Conservation (phyloP, 73 alveolate genomes). For the Durusdinium trenchii region DNA sequence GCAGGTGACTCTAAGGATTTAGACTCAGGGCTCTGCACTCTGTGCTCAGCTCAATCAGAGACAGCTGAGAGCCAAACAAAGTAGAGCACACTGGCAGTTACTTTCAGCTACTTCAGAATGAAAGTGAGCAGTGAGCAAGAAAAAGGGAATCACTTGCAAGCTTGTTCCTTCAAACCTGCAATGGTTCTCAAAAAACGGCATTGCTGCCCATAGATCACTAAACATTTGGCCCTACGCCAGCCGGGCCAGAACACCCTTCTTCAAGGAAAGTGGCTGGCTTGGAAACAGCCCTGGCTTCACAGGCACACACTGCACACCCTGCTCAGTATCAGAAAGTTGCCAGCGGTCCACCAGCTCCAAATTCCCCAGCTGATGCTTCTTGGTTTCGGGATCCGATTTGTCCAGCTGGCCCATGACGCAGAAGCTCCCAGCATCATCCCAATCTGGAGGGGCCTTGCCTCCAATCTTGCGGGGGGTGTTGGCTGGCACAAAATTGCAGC, state of each 20-base stretch:
- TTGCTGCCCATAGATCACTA: too few relatives aligned
- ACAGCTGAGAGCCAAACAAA: not conserved
- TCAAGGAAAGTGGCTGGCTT: not conserved
- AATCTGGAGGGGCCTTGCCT: not conserved
- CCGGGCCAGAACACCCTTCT: not conserved
- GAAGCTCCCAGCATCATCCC: conserved; percentile 15
- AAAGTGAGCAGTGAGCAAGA: not conserved
- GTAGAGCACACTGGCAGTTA: not conserved
- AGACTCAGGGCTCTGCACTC: too few relatives aligned
- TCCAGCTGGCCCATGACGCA: not conserved
- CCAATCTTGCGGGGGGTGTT: not conserved
- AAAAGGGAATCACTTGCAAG: not conserved
- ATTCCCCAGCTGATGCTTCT: not conserved
- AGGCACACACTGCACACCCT: not conserved
- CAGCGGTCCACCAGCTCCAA: not conserved
- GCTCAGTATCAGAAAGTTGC: not conserved
- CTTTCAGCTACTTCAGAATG: not conserved
- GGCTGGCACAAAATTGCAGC: not conserved
- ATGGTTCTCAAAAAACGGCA: not conserved
- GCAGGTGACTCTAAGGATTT: too few relatives aligned
- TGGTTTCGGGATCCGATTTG: not conserved
- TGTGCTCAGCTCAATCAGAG: not conserved
- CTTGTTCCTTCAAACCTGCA: not conserved
- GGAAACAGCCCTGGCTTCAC: not conserved
- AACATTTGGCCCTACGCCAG: not conserved